A percentile compares a stretch with the other conserved stretches of the same genome.
Conservation (phyloP, 192 early-diverging fungal genomes). For the Coemansia sp. region DNA sequence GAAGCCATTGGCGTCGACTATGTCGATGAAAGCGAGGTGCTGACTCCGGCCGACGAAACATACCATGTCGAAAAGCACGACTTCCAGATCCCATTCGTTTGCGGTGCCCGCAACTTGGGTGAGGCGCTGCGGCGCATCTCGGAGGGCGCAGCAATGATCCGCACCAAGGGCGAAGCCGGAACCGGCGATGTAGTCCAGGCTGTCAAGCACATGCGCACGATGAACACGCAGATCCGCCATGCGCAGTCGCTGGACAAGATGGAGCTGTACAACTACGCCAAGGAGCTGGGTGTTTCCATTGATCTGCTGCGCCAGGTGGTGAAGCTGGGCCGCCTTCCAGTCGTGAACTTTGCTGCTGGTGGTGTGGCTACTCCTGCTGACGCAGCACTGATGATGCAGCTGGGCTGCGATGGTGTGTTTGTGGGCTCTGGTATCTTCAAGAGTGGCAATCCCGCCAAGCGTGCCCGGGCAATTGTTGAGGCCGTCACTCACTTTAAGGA, state of each 20-base stretch:
- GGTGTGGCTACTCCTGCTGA: constrained; percentile 98
- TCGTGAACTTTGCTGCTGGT: constrained; percentile 98
- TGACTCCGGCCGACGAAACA: constrained; percentile 92
- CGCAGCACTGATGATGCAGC: constrained; percentile 99
- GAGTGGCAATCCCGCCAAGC: constrained; percentile 87
- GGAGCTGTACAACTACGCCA: constrained; percentile 93
- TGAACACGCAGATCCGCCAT: constrained; percentile 82
- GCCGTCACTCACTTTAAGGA: constrained; percentile 96
- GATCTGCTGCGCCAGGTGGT: constrained; percentile 88
- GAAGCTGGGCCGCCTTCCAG: constrained; percentile 84
- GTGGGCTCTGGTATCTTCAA: constrained; percentile 99
- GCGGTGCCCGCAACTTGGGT: constrained; percentile 94
- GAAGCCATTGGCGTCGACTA: constrained; percentile 89
- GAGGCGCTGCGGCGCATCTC: constrained; percentile 94
- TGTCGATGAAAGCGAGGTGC: constrained; percentile 97
- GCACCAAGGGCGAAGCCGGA: constrained; percentile 98
- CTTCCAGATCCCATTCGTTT: constrained; percentile 93
- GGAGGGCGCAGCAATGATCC: constrained; percentile 98
- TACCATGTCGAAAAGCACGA: constrained; percentile 96
- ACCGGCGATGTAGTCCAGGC: constrained; percentile 98
- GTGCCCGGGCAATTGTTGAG: constrained; percentile 91
- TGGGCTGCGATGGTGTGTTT: constrained; percentile 97
- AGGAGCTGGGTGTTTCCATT: constrained; percentile 92
- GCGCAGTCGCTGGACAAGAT: constrained; percentile 81
- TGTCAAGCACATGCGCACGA: constrained; percentile 90